Conservation (phyloP, 176 grass and related monocot species). For the Otatea glauca region DNA sequence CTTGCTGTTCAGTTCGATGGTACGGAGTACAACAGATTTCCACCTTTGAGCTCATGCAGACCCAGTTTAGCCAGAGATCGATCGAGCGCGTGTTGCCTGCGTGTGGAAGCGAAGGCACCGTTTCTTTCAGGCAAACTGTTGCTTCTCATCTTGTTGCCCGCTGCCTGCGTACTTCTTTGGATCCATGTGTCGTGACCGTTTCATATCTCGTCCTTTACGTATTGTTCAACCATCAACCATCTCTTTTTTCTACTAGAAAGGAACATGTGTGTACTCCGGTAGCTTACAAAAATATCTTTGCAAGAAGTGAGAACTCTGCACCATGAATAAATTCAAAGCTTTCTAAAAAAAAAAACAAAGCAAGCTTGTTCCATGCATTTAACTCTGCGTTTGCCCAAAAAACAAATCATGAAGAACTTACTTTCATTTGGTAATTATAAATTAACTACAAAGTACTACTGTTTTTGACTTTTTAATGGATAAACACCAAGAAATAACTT, state of each 20-base stretch:
- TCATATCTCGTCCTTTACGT: neutral
- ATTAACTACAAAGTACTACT: neutral
- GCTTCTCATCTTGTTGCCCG: conserved; percentile 21
- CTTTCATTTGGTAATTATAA: neutral
- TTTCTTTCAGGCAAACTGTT: conserved; percentile 49
- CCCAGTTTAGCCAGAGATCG: neutral
- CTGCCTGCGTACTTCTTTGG: conserved; percentile 1
- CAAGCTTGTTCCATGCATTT: neutral
- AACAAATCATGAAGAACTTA: neutral
- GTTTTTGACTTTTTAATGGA: neutral
- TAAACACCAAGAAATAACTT: too few relatives aligned
- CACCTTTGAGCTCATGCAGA: neutral
- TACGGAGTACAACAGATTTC: neutral
- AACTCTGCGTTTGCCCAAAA: too few relatives aligned
- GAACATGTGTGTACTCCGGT: neutral
- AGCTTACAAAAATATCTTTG: neutral
- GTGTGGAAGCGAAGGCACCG: conserved; percentile 19
- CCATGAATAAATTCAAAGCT: neutral
- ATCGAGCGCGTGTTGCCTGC: neutral
- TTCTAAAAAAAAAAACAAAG: neutral
- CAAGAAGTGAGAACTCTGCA: neutral
- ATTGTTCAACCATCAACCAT: neutral
- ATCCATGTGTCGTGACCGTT: neutral
- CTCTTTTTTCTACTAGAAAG: neutral
- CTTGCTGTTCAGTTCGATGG: neutral